These are phyloP conservation scores for Botryotinia narcissicola DNA, from an alignment of 2,329 filamentous ascomycete genomes.

Conservation along the genomic window DNA sequence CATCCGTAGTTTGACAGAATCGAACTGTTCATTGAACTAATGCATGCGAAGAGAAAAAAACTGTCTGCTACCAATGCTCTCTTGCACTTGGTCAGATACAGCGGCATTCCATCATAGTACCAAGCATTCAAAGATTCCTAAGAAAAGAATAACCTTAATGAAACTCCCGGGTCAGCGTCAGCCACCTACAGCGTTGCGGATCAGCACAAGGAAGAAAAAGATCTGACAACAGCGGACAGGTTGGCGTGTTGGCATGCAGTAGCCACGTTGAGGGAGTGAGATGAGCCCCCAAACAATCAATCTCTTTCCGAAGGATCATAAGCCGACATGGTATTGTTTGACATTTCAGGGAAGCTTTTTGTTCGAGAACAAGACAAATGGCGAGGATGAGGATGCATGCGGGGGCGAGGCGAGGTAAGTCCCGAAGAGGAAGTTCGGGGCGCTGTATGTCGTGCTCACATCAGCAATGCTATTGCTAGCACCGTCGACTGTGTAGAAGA, in stretches of 20 bases:
- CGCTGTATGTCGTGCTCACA: neutral
- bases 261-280: constrained; percentile 1
- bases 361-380: neutral
- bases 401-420: neutral
- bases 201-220: neutral
- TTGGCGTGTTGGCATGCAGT: neutral
- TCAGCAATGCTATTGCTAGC: constrained; percentile 10
- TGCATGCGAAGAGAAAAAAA: neutral
- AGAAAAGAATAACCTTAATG: neutral
- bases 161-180: neutral
- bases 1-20: neutral
- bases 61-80: neutral
- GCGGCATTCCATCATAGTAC: neutral
- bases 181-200: neutral
- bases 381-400: neutral
- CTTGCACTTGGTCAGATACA: neutral
- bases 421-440: neutral
- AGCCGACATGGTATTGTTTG: neutral
- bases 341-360: neutral
- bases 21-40: neutral
- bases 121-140: neutral
- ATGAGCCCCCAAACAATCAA: neutral
- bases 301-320: neutral
- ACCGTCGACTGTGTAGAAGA: neutral
- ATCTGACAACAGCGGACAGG: constrained; percentile 4